These are phyloP conservation scores for Debaryomyces coudertii DNA, from an alignment of 1,139 yeast species.

Conservation along the genomic window DNA sequence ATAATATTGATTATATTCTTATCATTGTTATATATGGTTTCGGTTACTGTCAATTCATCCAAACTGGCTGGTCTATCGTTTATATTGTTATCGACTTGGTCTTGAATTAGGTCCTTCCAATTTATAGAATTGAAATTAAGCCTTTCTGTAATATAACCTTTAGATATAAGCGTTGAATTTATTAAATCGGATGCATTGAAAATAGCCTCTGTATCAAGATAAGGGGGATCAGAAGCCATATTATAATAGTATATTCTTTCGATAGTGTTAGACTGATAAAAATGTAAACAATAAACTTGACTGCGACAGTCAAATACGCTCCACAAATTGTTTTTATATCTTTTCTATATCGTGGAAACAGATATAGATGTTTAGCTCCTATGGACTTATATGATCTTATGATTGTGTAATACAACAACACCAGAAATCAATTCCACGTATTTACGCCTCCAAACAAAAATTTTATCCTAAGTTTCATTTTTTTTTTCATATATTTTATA, in stretches of 20 bases:
- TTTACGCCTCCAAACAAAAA: too few relatives aligned
- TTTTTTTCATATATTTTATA: too few relatives aligned
- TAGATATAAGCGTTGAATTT: conserved; percentile 39
- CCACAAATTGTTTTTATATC: not conserved
- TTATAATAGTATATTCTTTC: not conserved
- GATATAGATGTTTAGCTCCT: not conserved
- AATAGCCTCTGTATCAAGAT: conserved; percentile 36
- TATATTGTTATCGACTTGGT: conserved; percentile 20
- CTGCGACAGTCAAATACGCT: conserved; percentile 1
- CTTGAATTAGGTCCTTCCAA: conserved; percentile 32
- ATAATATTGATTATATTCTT: conserved; percentile 46
- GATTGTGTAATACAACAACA: too few relatives aligned
- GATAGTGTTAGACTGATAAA: not conserved
- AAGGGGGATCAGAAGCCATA: conserved; percentile 13
- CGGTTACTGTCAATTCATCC: conserved; percentile 27
- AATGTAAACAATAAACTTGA: conserved; percentile 8
- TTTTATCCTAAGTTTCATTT: too few relatives aligned
- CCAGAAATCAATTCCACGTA: too few relatives aligned
- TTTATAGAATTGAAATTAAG: conserved; percentile 40
- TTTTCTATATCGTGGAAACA: not conserved
- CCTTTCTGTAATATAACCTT: conserved; percentile 40
- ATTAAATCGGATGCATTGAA: conserved; percentile 42
- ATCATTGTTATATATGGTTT: conserved; percentile 44
- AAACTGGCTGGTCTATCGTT: conserved; percentile 14
- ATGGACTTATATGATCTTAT: not conserved